Base-by-base conservation (phyloP, 495 filamentous ascomycete species). In the Aspergillus coremiiformis region DNA sequence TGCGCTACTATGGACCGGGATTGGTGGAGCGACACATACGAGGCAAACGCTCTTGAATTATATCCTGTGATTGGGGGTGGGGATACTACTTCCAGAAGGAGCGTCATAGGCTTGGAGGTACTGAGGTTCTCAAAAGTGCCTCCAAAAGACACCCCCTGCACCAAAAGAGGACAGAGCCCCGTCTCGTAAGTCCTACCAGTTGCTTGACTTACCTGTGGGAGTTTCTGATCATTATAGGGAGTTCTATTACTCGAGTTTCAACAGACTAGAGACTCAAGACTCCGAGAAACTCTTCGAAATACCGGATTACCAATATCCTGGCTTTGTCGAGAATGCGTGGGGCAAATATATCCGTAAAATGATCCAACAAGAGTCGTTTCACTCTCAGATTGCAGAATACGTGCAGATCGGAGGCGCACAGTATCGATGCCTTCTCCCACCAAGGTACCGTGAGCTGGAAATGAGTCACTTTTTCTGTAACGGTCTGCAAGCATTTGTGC, bases 41-140 rank as follows among this genome's bases (percentile, higher is more conserved):
- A 48, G 20, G 35, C n/a, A n/a, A n/a, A 11, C 21, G 22, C 17
- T 35, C 6, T 50, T 19, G 14, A 43, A n/a, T 5, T 57, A 17
- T 49, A 22, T 33, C 55, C 55, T 14, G 20, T 61, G 8, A 53
- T 61, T 21, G 58, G 58, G 5, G 47, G 51, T 14, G 26, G 19
- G 30, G 29, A 51, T 35, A 14, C 51, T 8, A 24, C 24, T 10
- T n/a, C n/a, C n/a, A 51, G 58, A 37, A 52, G 12, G 14, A 53
- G 45, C 20, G 39, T 57, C 26, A n/a, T 61, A 9, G 33, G 52
- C 22, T 30, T 5, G 12, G 22, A 49, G 12, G 33, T 24, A 9
- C 17, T 57, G 4, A 4, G 4, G 24, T 57, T 57, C 9, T n/a
- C 45, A 11, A 19, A 41, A 7, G 26, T 49, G 0, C 5, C 23